Conservation (phyloP, 2,329 filamentous ascomycete genomes). For the Hypomyces rosellus region DNA sequence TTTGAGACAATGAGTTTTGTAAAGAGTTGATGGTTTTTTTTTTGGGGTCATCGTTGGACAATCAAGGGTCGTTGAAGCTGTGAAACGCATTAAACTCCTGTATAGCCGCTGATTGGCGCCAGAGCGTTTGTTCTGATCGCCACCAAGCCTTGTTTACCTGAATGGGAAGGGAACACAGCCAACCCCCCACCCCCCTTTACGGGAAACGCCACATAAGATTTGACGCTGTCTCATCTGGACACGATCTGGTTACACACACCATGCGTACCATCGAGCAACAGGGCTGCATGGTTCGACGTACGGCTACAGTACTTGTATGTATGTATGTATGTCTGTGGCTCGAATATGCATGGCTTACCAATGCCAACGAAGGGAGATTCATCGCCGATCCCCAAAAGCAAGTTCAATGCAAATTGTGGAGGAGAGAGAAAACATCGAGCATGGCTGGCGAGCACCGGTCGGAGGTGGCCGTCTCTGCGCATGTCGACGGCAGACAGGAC, state of each 20-base stretch:
- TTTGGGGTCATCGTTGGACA: neutral
- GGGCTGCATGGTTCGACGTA: constrained; percentile 1
- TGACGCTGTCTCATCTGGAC: constrained; percentile 1
- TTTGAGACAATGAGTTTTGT: neutral
- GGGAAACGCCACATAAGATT: neutral
- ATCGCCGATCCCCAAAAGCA: neutral
- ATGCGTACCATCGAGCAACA: neutral
- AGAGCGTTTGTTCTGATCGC: neutral
- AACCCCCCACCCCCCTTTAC: neutral
- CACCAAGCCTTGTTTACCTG: neutral
- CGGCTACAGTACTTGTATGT: neutral
- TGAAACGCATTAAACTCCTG: neutral
- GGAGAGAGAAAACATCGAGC: neutral
- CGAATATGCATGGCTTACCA: constrained; percentile 1
- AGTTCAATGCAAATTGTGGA: neutral
- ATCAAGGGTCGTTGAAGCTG: too few species aligned
- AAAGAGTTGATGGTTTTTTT: neutral
- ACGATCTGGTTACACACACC: constrained; percentile 4
- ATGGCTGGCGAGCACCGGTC: neutral
- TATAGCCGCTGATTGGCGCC: neutral
- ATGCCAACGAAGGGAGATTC: neutral
- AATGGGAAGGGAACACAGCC: neutral
- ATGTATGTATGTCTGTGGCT: neutral
- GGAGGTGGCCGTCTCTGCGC: neutral
- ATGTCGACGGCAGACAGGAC: neutral